Conservation (phyloP, 352 stramenopile genomes). For the Achlya hypogyna region DNA sequence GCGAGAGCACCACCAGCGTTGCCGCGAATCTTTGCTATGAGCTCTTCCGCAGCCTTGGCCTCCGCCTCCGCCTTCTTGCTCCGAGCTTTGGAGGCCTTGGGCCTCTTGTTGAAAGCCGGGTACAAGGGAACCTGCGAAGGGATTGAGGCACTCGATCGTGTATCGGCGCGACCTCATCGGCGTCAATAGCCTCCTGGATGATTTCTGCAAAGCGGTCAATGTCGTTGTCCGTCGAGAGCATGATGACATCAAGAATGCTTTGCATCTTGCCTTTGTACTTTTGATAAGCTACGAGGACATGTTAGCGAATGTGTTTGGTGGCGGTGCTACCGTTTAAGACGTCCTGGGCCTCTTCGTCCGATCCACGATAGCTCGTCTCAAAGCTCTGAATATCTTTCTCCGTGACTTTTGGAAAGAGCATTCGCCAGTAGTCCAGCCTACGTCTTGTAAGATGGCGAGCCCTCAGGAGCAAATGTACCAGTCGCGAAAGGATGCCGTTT, state of each 20-base stretch:
- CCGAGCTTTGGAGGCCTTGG: constrained; percentile 28
- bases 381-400: constrained; percentile 71
- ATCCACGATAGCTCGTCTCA: constrained; percentile 68
- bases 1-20: constrained; percentile 34
- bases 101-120: constrained; percentile 20
- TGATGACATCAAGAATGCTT: constrained; percentile 76
- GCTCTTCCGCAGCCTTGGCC: constrained; percentile 44
- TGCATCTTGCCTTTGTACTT: constrained; percentile 73
- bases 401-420: constrained; percentile 82
- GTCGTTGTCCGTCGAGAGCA: constrained; percentile 80
- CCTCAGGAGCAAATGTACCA: constrained; percentile 35
- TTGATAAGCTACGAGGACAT: constrained; percentile 36
- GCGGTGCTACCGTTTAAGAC: constrained; percentile 34
- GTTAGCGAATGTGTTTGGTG: background rate
- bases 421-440: constrained; percentile 81
- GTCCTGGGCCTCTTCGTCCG: constrained; percentile 73
- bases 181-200: constrained; percentile 52
- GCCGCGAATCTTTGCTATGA: constrained; percentile 48
- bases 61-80: constrained; percentile 50
- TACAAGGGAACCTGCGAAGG: constrained; percentile 12
- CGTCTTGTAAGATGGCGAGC: constrained; percentile 37
- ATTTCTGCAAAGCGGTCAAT: constrained; percentile 55
- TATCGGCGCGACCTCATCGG: constrained; percentile 28
- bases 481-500: constrained; percentile 30
- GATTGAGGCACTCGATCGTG: background rate